Evolutionary conservation across 2,329 filamentous ascomycete species (phyloP).

Genomic region (Tothia fuscella): DNA sequence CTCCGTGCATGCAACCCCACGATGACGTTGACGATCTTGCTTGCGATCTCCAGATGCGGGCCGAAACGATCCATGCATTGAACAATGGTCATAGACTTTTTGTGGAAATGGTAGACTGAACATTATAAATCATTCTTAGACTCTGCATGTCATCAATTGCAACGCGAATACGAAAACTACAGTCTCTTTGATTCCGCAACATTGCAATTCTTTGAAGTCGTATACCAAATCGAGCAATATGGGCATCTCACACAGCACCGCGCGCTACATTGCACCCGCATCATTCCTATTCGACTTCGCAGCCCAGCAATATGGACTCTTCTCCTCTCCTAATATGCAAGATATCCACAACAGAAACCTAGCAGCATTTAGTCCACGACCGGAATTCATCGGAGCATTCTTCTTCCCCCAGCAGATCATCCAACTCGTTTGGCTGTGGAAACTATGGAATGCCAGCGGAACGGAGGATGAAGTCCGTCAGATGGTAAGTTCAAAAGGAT

Average conservation of each 20-base stretch:
- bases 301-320: slow-evolving; percentile 48
- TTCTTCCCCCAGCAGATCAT: slow-evolving; percentile 51
- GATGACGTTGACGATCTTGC: no score
- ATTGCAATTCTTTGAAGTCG: no score
- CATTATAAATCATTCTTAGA: no score
- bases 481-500: slow-evolving; percentile 28
- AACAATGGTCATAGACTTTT: no score
- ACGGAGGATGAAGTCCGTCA: slow-evolving; percentile 33
- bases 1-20: no score
- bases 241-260: slow-evolving; percentile 42
- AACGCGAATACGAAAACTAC: no score
- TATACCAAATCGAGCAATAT: slow-evolving; percentile 28
- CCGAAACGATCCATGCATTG: no score
- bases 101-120: no score
- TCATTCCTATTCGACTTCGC: slow-evolving; percentile 47
- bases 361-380: slow-evolving; percentile 47
- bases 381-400: slow-evolving; percentile 47
- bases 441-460: slow-evolving; percentile 38
- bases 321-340: slow-evolving; percentile 46
- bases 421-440: slow-evolving; percentile 46
- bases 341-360: slow-evolving; percentile 46
- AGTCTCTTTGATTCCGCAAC: no score
- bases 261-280: slow-evolving; percentile 41
- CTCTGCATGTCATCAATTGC: no score
- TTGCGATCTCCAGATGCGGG: no score